Conservation (phyloP, 257 asterid genomes). For the Marsdenia floribunda region DNA sequence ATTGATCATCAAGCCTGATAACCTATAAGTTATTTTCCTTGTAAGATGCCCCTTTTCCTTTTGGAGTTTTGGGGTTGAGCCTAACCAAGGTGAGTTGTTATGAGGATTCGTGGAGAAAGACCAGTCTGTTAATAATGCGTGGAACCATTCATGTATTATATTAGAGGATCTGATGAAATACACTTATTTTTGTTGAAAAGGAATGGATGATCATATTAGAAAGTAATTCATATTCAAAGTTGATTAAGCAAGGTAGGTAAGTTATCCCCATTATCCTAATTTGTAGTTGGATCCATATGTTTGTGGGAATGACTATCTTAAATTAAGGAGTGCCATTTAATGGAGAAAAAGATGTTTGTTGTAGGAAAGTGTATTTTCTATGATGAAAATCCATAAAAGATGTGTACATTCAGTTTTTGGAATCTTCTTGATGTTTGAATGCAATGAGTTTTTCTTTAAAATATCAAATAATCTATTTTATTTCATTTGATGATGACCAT, state of each 20-base stretch:
- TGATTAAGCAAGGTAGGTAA: not conserved
- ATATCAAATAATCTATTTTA: not conserved
- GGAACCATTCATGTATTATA: not conserved
- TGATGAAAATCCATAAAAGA: not conserved
- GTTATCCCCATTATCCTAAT: not conserved
- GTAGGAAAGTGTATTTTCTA: not conserved
- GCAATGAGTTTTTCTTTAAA: not conserved
- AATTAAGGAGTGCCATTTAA: not conserved
- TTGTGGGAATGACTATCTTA: no score
- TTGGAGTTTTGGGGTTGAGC: not conserved
- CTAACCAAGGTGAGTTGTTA: not conserved
- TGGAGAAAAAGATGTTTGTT: not conserved
- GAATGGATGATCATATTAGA: not conserved
- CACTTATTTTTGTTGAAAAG: not conserved
- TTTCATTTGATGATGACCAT: not conserved
- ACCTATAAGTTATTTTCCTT: no score
- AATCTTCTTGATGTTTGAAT: not conserved
- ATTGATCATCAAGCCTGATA: no score
- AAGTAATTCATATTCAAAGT: no score
- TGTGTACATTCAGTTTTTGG: not conserved
- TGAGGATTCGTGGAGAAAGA: not conserved
- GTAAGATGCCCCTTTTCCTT: not conserved
- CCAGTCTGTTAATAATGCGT: not conserved
- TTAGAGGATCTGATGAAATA: not conserved
- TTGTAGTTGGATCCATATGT: not conserved